A percentile compares a stretch with the other conserved stretches of the same genome.
Evolutionary conservation across 2,329 filamentous ascomycete genomes (phyloP).

Genomic region (Cordyceps tenuipes): DNA sequence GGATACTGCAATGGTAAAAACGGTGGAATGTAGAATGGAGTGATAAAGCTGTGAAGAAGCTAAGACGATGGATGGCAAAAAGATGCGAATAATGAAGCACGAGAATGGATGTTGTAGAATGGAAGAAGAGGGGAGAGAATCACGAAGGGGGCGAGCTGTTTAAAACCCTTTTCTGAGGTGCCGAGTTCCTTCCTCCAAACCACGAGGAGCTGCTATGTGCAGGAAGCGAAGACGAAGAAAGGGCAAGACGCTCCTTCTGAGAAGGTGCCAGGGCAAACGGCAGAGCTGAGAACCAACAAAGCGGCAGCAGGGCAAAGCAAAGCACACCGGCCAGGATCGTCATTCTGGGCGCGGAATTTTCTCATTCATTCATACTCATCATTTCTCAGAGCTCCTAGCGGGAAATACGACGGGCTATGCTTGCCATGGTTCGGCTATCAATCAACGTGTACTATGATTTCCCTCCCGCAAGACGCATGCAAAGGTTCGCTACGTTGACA

Average conservation of each 20-base stretch:
- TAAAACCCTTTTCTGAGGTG: background rate
- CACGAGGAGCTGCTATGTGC: background rate
- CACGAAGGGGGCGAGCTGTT: background rate
- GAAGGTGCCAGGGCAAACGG: background rate
- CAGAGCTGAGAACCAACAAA: background rate
- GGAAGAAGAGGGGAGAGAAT: background rate
- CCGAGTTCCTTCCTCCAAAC: background rate
- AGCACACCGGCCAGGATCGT: too few species aligned
- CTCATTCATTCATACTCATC: slow-evolving; percentile 9
- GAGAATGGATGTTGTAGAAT: slow-evolving; percentile 8
- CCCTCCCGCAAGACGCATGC: background rate
- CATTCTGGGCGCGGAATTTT: background rate
- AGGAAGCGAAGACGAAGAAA: background rate
- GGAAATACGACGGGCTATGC: background rate
- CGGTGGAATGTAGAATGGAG: slow-evolving; percentile 1
- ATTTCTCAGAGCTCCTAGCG: slow-evolving; percentile 2
- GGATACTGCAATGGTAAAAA: background rate
- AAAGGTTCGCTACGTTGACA: background rate
- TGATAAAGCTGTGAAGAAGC: slow-evolving; percentile 7
- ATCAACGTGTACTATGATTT: slow-evolving; percentile 3
- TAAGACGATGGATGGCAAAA: slow-evolving; percentile 8
- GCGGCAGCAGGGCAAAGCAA: background rate
- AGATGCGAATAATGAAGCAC: slow-evolving; percentile 7
- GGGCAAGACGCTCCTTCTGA: background rate
- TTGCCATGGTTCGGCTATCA: slow-evolving; percentile 4